Base-by-base conservation (phyloP, 148 eudicot species). In the Rhododendron williamsianum region DNA sequence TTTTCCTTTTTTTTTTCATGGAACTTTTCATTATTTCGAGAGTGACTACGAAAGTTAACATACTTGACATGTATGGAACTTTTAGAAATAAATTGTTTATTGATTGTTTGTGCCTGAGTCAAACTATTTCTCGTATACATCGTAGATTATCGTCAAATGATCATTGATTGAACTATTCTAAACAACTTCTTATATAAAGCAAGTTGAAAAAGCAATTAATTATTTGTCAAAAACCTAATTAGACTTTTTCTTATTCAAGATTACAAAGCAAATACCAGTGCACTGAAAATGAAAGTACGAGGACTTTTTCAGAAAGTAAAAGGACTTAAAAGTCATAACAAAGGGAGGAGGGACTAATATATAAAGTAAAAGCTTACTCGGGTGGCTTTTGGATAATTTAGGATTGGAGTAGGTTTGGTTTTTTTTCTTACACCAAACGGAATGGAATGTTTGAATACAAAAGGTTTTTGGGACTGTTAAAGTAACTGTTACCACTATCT, bases 401-500 rank as follows among this genome's bases (percentile, higher is more conserved):
- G 13, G 3, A 25, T 1, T 1, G 7, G 21, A 0, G 73, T 67
- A 11, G 33, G 73, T 25, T 63, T 63, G 33, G 73, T 25, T n/a
- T 67, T 0, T 67, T 0, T 18, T 21, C 25, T 67, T n/a, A 7
- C 33, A 60, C 67, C 16, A 0, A 60, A 60, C 67, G 25, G 71
- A 2, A 25, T 27, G 15, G 74, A 27, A 69, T 69, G 74, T 11
- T 69, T 69, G 74, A 69, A 69, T 27, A 69, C 33, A 69, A 27
- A 25, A 69, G 6, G 73, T 3, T 69, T 30, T 27, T 16, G 74
- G 36, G 16, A 63, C 71, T 30, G 35, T 36, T 25, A 27, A 9
- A 69, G 74, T 69, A 87, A 89, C 94, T 82, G 94, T 89, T 91
- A 90, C 89, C 58, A 81, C 83, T 86, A 49, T 79, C 65, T 86